Percentiles rank a stretch among this genome's conserved stretches.
These are phyloP conservation scores for Boletus rex-veris DNA, from an alignment of 768 basidiomycete species.

Conservation along the genomic window DNA sequence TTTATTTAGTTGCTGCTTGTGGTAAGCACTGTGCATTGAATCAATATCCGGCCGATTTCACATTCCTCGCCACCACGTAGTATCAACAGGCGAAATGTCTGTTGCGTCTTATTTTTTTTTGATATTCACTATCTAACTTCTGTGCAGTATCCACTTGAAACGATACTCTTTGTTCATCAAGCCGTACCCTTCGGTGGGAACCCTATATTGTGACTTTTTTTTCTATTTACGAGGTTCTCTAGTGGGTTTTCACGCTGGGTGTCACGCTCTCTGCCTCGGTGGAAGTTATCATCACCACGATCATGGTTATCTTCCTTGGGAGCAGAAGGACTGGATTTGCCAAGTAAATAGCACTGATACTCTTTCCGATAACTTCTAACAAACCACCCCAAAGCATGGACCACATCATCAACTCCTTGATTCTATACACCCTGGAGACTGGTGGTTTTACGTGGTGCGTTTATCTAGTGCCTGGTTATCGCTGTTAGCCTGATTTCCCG, in stretches of 20 bases:
- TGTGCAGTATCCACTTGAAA: slow-evolving; percentile 24
- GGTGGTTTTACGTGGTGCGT: slow-evolving; percentile 45
- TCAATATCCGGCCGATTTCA: neutral
- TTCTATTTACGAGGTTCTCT: neutral
- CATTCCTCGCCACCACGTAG: slow-evolving; percentile 4
- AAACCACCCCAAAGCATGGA: slow-evolving; percentile 37
- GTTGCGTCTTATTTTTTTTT: neutral
- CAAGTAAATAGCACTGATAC: slow-evolving; percentile 8
- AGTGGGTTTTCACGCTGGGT: slow-evolving; percentile 33
- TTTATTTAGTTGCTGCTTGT: slow-evolving; percentile 28
- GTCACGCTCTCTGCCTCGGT: slow-evolving; percentile 34
- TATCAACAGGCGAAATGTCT: slow-evolving; percentile 32
- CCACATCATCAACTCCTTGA: slow-evolving; percentile 45
- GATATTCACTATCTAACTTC: neutral
- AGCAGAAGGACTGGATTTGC: slow-evolving; percentile 31
- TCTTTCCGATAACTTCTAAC: neutral
- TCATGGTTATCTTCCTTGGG: slow-evolving; percentile 31
- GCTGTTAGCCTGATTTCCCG: neutral
- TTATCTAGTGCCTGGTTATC: too few relatives aligned
- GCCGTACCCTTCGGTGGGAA: slow-evolving; percentile 29
- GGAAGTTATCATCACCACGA: slow-evolving; percentile 29
- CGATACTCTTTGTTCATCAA: slow-evolving; percentile 31
- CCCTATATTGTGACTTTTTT: neutral
- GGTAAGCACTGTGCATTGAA: slow-evolving; percentile 13
- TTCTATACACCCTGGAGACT: slow-evolving; percentile 52